These are phyloP conservation scores for Bolboschoenus planiculmis DNA, from an alignment of 176 grass and related monocot species.

Conservation along the genomic window DNA sequence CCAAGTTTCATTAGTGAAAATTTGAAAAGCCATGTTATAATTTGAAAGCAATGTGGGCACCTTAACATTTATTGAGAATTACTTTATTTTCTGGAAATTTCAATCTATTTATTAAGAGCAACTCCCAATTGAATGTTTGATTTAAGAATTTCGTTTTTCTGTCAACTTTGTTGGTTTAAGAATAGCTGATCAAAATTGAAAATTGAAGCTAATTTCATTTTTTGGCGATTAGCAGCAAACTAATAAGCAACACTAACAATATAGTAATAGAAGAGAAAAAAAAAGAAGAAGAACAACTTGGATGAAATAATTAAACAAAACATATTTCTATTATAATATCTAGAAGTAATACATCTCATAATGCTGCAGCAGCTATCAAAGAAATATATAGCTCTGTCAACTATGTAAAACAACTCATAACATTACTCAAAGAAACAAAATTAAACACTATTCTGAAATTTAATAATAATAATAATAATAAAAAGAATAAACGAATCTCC, in stretches of 20 bases:
- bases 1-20: no score
- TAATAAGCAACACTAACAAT: neutral
- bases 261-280: no score
- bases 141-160: neutral
- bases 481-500: conserved; percentile 14
- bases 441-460: neutral
- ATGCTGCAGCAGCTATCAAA: neutral
- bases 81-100: no score
- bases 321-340: neutral
- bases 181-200: neutral
- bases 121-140: no score
- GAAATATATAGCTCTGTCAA: conserved; percentile 1
- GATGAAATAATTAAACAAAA: neutral
- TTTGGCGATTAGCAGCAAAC: neutral
- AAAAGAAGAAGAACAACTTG: neutral
- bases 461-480: neutral
- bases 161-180: neutral
- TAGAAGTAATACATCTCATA: neutral
- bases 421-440: neutral
- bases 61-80: no score
- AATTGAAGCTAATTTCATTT: neutral
- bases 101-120: no score
- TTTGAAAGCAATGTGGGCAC: no score
- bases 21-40: no score
- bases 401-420: neutral